Percentiles rank a stretch among this genome's conserved stretches.
Evolutionary conservation across 805 yeast genomes (phyloP).

Genomic region (Starmerella etchellsii): DNA sequence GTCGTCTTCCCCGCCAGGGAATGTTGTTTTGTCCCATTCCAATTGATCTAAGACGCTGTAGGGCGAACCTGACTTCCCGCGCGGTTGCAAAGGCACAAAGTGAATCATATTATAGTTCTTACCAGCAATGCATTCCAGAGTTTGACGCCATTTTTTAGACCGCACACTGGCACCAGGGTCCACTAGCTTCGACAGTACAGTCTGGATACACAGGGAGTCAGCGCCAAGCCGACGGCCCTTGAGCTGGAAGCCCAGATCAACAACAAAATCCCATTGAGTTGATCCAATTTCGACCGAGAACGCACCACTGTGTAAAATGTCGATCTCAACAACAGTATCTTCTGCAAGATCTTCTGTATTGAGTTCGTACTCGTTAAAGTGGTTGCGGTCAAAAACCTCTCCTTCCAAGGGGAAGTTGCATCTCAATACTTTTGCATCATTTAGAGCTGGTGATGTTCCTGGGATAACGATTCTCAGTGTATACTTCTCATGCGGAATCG

Average conservation of each 20-base stretch:
- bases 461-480: constrained; percentile 48
- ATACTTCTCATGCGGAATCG: constrained; percentile 31
- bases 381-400: constrained; percentile 42
- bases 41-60: constrained; percentile 84
- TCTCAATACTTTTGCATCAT: constrained; percentile 52
- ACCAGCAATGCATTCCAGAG: constrained; percentile 45
- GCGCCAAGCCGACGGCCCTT: constrained; percentile 48
- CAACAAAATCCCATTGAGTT: constrained; percentile 48
- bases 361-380: constrained; percentile 39
- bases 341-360: constrained; percentile 37
- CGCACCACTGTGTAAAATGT: constrained; percentile 63
- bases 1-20: constrained; percentile 40
- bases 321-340: constrained; percentile 49
- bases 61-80: constrained; percentile 88
- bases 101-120: constrained; percentile 94
- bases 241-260: constrained; percentile 59
- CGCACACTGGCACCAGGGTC: constrained; percentile 37
- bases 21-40: constrained; percentile 53
- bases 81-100: constrained; percentile 80
- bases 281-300: constrained; percentile 62
- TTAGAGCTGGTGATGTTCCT: constrained; percentile 62
- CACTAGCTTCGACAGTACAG: constrained; percentile 85
- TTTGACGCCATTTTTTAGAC: constrained; percentile 46
- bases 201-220: constrained; percentile 68
- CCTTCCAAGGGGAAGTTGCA: constrained; percentile 49